phyloP scores from a whole-genome alignment of 345 rosid genomes.

The Sisymbrium irio region DNA sequence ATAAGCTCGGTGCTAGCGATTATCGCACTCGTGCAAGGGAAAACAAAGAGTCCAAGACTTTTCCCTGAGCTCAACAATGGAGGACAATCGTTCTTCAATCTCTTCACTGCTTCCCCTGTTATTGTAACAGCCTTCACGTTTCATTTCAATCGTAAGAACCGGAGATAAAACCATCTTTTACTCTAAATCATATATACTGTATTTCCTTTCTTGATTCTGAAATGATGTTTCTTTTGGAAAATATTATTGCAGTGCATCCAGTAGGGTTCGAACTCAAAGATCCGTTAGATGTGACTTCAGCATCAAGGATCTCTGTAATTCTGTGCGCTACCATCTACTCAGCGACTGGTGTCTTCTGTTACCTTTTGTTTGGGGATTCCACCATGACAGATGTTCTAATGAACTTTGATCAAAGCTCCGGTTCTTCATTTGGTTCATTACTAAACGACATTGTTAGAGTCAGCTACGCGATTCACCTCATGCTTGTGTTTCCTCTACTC shows the following conservation, averaged over 20 bases:
- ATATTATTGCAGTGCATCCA: slow-evolving; percentile 63
- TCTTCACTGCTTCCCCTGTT: slow-evolving; percentile 90
- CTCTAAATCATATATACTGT: not conserved
- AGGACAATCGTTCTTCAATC: slow-evolving; percentile 56
- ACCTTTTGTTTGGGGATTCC: slow-evolving; percentile 74
- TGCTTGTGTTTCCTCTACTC: slow-evolving; percentile 79
- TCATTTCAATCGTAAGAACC: slow-evolving; percentile 76
- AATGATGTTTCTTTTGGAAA: not conserved
- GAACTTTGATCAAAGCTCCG: slow-evolving; percentile 64
- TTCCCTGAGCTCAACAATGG: slow-evolving; percentile 52
- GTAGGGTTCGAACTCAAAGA: slow-evolving; percentile 63
- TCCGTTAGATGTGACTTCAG: slow-evolving; percentile 59
- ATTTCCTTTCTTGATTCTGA: slow-evolving; percentile 8
- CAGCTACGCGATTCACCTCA: slow-evolving; percentile 78
- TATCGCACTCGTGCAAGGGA: slow-evolving; percentile 56
- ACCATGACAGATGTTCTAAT: slow-evolving; percentile 74
- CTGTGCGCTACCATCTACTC: slow-evolving; percentile 66
- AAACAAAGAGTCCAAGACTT: slow-evolving; percentile 56
- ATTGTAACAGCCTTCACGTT: slow-evolving; percentile 88
- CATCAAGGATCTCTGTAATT: slow-evolving; percentile 55
- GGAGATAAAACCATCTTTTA: not conserved
- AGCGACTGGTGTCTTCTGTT: slow-evolving; percentile 64
- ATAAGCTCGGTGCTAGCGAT: slow-evolving; percentile 69
- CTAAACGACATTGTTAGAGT: slow-evolving; percentile 59
- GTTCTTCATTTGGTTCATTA: slow-evolving; percentile 46